A percentile compares a stretch with the other conserved stretches of the same genome.
Conservation (phyloP, 371 early-diverging fungal genomes). For the Homolaphlyctis polyrhiza region DNA sequence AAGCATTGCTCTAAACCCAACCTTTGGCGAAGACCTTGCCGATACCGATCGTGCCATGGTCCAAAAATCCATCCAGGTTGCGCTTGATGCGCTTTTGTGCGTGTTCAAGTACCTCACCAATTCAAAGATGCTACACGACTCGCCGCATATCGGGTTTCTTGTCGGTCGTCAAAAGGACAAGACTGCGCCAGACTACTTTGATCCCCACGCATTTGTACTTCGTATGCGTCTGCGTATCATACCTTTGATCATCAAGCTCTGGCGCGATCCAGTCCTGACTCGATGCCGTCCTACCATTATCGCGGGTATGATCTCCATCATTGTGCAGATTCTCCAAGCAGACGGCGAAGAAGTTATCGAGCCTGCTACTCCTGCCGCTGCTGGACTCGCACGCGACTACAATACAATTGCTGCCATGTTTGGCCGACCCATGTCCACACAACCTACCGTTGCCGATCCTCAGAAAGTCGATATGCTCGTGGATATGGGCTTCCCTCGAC, state of each 20-base stretch:
- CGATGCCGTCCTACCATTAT: slow-evolving; percentile 40
- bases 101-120: slow-evolving; percentile 59
- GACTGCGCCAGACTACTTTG: slow-evolving; percentile 54
- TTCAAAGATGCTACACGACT: slow-evolving; percentile 61
- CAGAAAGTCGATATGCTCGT: slow-evolving; percentile 66
- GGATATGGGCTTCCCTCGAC: slow-evolving; percentile 88
- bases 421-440: slow-evolving; percentile 18
- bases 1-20: no score
- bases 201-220: slow-evolving; percentile 64
- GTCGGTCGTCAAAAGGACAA: slow-evolving; percentile 55
- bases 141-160: slow-evolving; percentile 55
- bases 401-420: slow-evolving; percentile 18
- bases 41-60: not conserved
- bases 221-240: slow-evolving; percentile 50
- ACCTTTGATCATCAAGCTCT: slow-evolving; percentile 46
- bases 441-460: slow-evolving; percentile 44
- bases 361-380: slow-evolving; percentile 14
- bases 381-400: slow-evolving; percentile 8
- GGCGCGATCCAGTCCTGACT: slow-evolving; percentile 28
- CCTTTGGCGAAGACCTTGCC: not conserved
- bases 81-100: slow-evolving; percentile 55
- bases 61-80: slow-evolving; percentile 13
- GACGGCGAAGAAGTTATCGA: slow-evolving; percentile 55
- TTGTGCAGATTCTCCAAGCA: slow-evolving; percentile 65
- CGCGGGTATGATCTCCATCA: slow-evolving; percentile 52